Evolutionary conservation across 495 filamentous ascomycete species (phyloP), one percentile per base, ranked within the genome.

Genomic region (Penicillium canariense): DNA sequence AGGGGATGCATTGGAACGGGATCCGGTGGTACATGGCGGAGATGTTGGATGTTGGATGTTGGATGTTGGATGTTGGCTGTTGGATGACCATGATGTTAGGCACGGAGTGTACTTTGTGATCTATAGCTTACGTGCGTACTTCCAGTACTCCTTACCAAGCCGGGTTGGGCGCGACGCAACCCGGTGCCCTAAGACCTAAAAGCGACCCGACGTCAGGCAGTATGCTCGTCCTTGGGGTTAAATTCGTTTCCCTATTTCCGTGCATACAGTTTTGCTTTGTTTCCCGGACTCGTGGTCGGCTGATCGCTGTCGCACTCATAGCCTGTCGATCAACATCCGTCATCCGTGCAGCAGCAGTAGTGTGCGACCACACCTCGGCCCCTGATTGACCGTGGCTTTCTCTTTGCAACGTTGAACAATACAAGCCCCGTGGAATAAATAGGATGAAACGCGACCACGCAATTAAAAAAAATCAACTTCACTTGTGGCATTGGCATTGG

Each of bases 131-230:
- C n/a, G n/a, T n/a, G n/a, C n/a, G n/a, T n/a, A n/a, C n/a, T n/a
- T n/a, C n/a, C n/a, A n/a, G n/a, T n/a, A n/a, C n/a, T 34, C 31
- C n/a, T 34, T 34, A 14, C 11, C 31, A 34, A 1, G 14, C n/a
- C 35, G 8, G 4, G 38, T 42, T 42, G 38, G 38, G 38, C 38
- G 20, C 20, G 11, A 25, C 38, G 18, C n/a, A n/a, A n/a, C 38
- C 38, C 25, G 38, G 17, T 42, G 38, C 38, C 38, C 38, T 42
- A 42, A 42, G 12, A 42, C 38, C 25, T 14, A 42, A 12, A 5
- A 50, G 18, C 52, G 47, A 48, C 34, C 52, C 35, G 43, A 48
- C 49, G 52, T 54, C 43, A 54, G 52, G 52, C 52, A 47, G 52
- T 43, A 48, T 36, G 42, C 30, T 34, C 20, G 38, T n/a, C 15